phyloP scores from a whole-genome alignment of 176 grass and related monocot genomes.

The Carex myosuroides region DNA sequence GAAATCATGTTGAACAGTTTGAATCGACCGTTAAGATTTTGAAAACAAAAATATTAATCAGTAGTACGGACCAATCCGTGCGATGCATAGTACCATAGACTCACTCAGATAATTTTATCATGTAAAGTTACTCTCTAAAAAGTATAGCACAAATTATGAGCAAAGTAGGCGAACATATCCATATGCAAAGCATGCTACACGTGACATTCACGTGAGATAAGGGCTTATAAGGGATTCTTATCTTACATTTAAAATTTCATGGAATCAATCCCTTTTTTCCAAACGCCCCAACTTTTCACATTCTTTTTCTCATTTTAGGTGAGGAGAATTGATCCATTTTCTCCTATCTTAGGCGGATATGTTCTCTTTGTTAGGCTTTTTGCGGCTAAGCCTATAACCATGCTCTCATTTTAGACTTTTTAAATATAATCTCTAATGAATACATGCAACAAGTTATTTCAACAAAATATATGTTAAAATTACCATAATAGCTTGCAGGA shows the following conservation, averaged over 20 bases:
- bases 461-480: too few species aligned
- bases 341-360: slow-evolving; percentile 7
- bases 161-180: not conserved
- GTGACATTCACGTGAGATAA: slow-evolving; percentile 25
- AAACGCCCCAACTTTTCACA: slow-evolving; percentile 12
- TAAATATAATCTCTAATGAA: not conserved
- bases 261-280: slow-evolving; percentile 18
- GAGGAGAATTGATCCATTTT: slow-evolving; percentile 21
- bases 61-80: too few species aligned
- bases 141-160: slow-evolving; percentile 5
- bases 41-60: too few species aligned
- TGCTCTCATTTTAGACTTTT: not conserved
- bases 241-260: slow-evolving; percentile 2
- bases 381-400: not conserved
- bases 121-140: not conserved
- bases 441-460: not conserved
- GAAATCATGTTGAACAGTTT: too few species aligned
- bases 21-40: too few species aligned
- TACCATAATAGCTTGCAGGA: not conserved
- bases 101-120: not conserved
- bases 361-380: slow-evolving; percentile 23
- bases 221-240: slow-evolving; percentile 3
- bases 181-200: not conserved
- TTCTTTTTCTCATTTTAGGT: slow-evolving; percentile 22
- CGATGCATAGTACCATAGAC: too few species aligned